phyloP scores from a whole-genome alignment of 2,329 filamentous ascomycete genomes.

The Plenodomus biglobosus region DNA sequence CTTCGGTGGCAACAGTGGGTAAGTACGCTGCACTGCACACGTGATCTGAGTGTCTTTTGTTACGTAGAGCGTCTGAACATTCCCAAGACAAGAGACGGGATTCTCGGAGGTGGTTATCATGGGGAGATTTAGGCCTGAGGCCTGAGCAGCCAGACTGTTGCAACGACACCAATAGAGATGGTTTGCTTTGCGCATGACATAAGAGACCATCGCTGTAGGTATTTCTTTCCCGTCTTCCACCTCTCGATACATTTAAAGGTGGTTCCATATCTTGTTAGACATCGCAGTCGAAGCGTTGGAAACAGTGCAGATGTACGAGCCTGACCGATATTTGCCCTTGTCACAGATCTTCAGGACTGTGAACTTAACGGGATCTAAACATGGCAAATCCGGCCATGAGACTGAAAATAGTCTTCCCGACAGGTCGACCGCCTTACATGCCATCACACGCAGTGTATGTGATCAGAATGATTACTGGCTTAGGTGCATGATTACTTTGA shows the following conservation, averaged over 20 bases:
- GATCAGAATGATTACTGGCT: constrained; percentile 6
- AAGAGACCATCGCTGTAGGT: not conserved
- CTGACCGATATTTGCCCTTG: not conserved
- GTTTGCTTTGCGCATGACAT: not conserved
- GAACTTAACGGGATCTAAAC: not conserved
- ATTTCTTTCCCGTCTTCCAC: not conserved
- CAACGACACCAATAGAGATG: too few relatives aligned
- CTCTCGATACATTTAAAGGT: not conserved
- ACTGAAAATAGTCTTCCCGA: not conserved
- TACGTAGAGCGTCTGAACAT: too few relatives aligned
- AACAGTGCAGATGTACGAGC: not conserved
- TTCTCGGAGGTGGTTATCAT: too few relatives aligned
- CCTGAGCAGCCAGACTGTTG: too few relatives aligned
- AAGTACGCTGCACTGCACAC: too few relatives aligned
- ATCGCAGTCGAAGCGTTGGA: not conserved
- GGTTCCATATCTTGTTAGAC: not conserved
- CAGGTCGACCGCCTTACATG: not conserved
- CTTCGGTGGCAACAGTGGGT: too few relatives aligned
- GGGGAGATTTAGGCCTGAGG: too few relatives aligned
- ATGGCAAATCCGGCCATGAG: not conserved
- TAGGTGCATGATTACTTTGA: constrained; percentile 25
- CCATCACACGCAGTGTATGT: not conserved
- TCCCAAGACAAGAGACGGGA: too few relatives aligned
- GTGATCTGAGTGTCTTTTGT: too few relatives aligned
- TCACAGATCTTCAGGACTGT: not conserved